Percentiles rank a stretch among this genome's conserved stretches.
phyloP scores from a whole-genome alignment of 768 basidiomycete species.

The Tricholoma saponaceum region DNA sequence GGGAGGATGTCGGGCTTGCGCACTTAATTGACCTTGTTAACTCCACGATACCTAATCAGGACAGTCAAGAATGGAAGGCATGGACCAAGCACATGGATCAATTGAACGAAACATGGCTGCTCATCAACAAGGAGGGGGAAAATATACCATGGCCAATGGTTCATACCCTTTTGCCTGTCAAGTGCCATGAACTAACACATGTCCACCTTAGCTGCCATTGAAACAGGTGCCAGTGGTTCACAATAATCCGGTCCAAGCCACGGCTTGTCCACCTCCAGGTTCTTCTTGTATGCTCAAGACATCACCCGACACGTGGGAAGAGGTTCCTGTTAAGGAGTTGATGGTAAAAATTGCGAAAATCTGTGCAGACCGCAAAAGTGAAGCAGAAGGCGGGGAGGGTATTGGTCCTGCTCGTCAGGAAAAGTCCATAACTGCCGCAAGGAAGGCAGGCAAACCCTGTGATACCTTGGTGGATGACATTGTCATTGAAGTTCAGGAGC shows the following conservation, averaged over 20 bases:
- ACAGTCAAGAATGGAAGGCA: conserved; percentile 11
- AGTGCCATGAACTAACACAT: not conserved
- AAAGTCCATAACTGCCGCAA: not conserved
- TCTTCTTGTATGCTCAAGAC: not conserved
- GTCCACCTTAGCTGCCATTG: not conserved
- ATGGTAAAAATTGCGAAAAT: not conserved
- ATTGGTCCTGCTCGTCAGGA: conserved; percentile 5
- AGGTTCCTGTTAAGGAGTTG: not conserved
- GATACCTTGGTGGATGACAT: conserved; percentile 11
- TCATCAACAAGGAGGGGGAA: conserved; percentile 6
- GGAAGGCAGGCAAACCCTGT: conserved; percentile 6
- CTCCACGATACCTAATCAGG: conserved; percentile 3
- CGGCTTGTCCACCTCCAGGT: not conserved
- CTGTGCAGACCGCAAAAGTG: conserved; percentile 3
- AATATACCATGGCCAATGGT: conserved; percentile 11
- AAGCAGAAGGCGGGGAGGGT: conserved; percentile 6
- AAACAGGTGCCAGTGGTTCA: not conserved
- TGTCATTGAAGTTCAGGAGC: conserved; percentile 7
- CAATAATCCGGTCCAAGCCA: not conserved
- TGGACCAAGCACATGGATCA: conserved; percentile 16
- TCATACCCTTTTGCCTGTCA: not conserved
- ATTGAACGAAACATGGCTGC: conserved; percentile 11
- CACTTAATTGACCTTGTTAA: conserved; percentile 1
- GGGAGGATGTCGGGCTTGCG: not conserved
- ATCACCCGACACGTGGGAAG: conserved; percentile 1